Conservation (phyloP, 495 filamentous ascomycete genomes). For the Tuber umbilicatum region DNA sequence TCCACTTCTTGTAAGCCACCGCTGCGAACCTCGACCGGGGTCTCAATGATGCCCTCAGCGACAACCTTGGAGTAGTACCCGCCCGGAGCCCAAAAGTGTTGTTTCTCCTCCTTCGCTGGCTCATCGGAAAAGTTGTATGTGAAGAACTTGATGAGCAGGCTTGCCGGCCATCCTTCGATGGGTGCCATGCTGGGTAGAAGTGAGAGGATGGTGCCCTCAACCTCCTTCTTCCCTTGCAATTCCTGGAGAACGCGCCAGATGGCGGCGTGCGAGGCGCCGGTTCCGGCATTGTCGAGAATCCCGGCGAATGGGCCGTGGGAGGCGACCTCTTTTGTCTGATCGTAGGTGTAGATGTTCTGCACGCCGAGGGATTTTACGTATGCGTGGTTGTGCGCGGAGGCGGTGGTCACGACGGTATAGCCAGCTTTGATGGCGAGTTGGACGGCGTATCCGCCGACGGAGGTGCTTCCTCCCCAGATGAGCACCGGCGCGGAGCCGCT, state of each 20-base stretch:
- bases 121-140: background rate
- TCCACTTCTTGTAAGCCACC: constrained; percentile 13
- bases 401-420: constrained; percentile 43
- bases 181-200: constrained; percentile 6
- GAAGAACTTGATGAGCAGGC: background rate
- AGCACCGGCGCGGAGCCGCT: constrained; percentile 15
- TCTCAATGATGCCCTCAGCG: constrained; percentile 11
- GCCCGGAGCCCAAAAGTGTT: constrained; percentile 6
- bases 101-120: constrained; percentile 3
- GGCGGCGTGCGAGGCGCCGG: constrained; percentile 9
- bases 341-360: constrained; percentile 33
- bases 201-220: constrained; percentile 2
- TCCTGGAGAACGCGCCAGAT: constrained; percentile 13
- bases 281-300: constrained; percentile 15
- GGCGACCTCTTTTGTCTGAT: constrained; percentile 10
- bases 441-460: constrained; percentile 39
- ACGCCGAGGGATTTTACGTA: constrained; percentile 38
- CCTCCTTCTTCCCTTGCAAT: background rate
- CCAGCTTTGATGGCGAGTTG: constrained; percentile 39
- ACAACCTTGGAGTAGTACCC: constrained; percentile 4
- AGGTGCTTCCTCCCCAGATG: constrained; percentile 42
- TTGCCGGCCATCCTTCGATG: constrained; percentile 1
- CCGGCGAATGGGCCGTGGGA: constrained; percentile 13
- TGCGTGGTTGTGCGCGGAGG: constrained; percentile 38
- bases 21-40: constrained; percentile 12